Evolutionary conservation across 225 moss, liverwort and hornwort species (phyloP).

Genomic region (Anthoceros angustus): DNA sequence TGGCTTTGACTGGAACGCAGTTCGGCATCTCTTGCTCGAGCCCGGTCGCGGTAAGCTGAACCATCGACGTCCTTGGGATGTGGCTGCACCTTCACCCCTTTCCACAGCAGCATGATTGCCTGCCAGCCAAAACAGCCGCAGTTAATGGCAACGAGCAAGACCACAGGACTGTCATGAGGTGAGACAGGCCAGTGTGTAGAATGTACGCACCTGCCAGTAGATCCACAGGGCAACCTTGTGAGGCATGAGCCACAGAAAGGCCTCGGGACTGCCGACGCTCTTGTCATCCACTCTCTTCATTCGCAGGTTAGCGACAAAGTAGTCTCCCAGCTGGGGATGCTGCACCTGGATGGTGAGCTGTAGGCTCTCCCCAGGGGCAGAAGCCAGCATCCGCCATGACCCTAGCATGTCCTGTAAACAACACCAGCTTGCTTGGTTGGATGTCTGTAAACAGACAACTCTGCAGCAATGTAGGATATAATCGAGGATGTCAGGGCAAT

Average conservation of each 20-base stretch:
- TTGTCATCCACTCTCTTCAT: slow-evolving; percentile 32
- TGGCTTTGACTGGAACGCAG: neutral
- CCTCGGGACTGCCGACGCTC: slow-evolving; percentile 27
- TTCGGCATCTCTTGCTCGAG: neutral
- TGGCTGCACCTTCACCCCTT: neutral
- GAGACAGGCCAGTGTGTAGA: neutral
- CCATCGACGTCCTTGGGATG: slow-evolving; percentile 1
- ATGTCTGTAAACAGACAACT: neutral
- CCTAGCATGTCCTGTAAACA: slow-evolving; percentile 60
- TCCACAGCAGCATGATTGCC: neutral
- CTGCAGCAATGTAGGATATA: neutral
- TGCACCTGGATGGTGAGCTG: slow-evolving; percentile 51
- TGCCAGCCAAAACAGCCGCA: neutral
- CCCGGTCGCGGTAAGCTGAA: neutral
- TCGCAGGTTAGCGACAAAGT: slow-evolving; percentile 67
- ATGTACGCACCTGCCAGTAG: slow-evolving; percentile 54
- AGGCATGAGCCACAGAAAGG: slow-evolving; percentile 81
- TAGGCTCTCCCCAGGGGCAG: slow-evolving; percentile 47
- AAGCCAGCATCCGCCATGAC: slow-evolving; percentile 54
- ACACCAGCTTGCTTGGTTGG: neutral
- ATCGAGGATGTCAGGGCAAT: neutral
- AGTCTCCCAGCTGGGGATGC: slow-evolving; percentile 54
- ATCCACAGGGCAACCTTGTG: slow-evolving; percentile 86
- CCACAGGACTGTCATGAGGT: too few species aligned
- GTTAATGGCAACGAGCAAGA: too few species aligned